These are phyloP conservation scores for Canna indica DNA, from an alignment of 176 grass and related monocot genomes.

Conservation along the genomic window DNA sequence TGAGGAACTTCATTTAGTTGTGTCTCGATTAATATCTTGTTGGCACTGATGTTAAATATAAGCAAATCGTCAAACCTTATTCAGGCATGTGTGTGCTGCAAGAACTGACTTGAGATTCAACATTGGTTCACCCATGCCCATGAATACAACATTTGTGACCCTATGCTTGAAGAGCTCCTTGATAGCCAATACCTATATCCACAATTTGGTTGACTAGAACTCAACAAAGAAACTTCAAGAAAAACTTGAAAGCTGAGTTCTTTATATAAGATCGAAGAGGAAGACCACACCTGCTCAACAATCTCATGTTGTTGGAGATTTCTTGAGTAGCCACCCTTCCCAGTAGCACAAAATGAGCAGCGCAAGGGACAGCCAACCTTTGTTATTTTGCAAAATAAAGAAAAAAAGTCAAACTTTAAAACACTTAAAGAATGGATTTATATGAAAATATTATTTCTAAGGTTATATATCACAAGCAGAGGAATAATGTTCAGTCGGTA, in stretches of 20 bases:
- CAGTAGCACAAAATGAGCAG: constrained; percentile 82
- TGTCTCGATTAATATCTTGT: background rate
- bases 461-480: background rate
- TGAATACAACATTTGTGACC: constrained; percentile 95
- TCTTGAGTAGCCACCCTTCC: constrained; percentile 85
- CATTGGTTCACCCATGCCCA: constrained; percentile 99
- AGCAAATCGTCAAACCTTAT: constrained; percentile 41
- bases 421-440: constrained; percentile 6
- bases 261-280: background rate
- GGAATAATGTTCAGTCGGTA: background rate
- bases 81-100: constrained; percentile 69
- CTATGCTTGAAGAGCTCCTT: constrained; percentile 80
- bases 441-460: no score
- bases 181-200: constrained; percentile 63
- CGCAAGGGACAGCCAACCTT: constrained; percentile 88
- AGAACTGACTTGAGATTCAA: constrained; percentile 86
- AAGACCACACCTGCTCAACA: constrained; percentile 57
- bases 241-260: background rate
- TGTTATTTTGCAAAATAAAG: background rate
- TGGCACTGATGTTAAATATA: background rate
- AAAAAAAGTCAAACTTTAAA: constrained; percentile 2
- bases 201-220: background rate
- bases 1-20: background rate
- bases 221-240: background rate
- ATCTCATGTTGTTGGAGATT: constrained; percentile 80